Percentiles rank a stretch among this genome's conserved stretches.
Conservation (phyloP, 768 basidiomycete genomes). For the Amanita fuliginea region DNA sequence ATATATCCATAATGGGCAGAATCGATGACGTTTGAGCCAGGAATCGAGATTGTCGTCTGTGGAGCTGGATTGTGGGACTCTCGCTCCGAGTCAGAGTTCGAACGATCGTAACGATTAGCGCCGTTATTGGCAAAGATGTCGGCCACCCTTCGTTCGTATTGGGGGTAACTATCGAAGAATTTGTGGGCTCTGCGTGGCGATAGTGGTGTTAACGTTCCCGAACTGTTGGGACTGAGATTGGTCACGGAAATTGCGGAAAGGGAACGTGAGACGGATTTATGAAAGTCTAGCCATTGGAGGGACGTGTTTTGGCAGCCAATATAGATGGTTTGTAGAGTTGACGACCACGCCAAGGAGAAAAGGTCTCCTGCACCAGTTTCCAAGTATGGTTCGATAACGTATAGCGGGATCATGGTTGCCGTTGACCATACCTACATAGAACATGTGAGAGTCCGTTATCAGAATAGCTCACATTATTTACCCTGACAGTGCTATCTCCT, state of each 20-base stretch:
- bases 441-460: slow-evolving; percentile 6
- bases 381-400: slow-evolving; percentile 65
- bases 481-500: slow-evolving; percentile 87
- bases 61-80: slow-evolving; percentile 17
- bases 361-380: slow-evolving; percentile 81
- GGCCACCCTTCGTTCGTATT: slow-evolving; percentile 54
- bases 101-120: slow-evolving; percentile 16
- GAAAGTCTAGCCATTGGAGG: slow-evolving; percentile 78
- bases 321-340: slow-evolving; percentile 58
- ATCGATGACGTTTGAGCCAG: slow-evolving; percentile 61
- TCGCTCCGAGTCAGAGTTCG: slow-evolving; percentile 22
- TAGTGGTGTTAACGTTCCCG: slow-evolving; percentile 25
- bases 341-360: slow-evolving; percentile 76
- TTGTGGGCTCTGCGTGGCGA: slow-evolving; percentile 55
- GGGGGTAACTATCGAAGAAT: slow-evolving; percentile 88
- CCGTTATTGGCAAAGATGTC: slow-evolving; percentile 59
- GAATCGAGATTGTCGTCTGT: slow-evolving; percentile 40
- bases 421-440: slow-evolving; percentile 84
- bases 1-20: slow-evolving; percentile 94
- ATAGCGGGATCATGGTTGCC: slow-evolving; percentile 48
- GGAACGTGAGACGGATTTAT: slow-evolving; percentile 10
- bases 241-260: slow-evolving; percentile 10
- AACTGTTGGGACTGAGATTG: slow-evolving; percentile 11
- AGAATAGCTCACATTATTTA: slow-evolving; percentile 22
- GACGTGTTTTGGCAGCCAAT: slow-evolving; percentile 92